These are phyloP conservation scores for Penicillium manginii DNA, from an alignment of 495 filamentous ascomycete species.

Conservation along the genomic window DNA sequence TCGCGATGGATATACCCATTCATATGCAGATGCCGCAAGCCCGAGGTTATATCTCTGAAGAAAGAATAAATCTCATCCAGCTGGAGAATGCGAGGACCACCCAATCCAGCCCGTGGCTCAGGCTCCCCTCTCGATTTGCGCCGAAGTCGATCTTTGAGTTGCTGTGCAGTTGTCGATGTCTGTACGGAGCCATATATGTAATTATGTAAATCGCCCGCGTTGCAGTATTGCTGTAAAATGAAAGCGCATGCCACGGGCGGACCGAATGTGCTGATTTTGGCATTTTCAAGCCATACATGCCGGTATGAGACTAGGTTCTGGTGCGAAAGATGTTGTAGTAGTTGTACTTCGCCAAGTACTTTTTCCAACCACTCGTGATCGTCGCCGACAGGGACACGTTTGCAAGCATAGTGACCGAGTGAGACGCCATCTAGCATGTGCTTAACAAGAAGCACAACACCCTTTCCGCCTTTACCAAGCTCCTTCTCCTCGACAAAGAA, in stretches of 20 bases:
- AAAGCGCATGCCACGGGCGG: conserved; percentile 94
- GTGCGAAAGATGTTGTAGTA: conserved; percentile 88
- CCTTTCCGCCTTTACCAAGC: conserved; percentile 89
- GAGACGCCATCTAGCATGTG: conserved; percentile 87
- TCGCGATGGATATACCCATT: conserved; percentile 96
- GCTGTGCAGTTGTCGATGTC: conserved; percentile 67
- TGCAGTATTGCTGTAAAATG: conserved; percentile 97
- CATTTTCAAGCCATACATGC: conserved; percentile 95
- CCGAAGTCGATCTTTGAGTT: conserved; percentile 84
- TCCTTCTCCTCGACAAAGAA: conserved; percentile 89
- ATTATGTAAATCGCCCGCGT: conserved; percentile 86
- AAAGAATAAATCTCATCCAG: conserved; percentile 96
- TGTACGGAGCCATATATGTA: conserved; percentile 75
- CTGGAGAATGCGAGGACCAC: conserved; percentile 65
- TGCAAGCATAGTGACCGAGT: conserved; percentile 93
- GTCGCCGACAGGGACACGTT: conserved; percentile 92
- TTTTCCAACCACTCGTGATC: conserved; percentile 96
- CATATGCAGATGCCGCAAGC: conserved; percentile 86
- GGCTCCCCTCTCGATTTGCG: conserved; percentile 69
- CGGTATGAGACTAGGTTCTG: conserved; percentile 97
- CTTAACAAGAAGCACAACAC: conserved; percentile 87
- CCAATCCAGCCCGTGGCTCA: conserved; percentile 52
- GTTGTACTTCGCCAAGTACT: conserved; percentile 87
- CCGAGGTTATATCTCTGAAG: conserved; percentile 93
- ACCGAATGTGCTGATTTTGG: conserved; percentile 79